Evolutionary conservation across 2,329 filamentous ascomycete species (phyloP).

Genomic region (Fusarium chuoi): DNA sequence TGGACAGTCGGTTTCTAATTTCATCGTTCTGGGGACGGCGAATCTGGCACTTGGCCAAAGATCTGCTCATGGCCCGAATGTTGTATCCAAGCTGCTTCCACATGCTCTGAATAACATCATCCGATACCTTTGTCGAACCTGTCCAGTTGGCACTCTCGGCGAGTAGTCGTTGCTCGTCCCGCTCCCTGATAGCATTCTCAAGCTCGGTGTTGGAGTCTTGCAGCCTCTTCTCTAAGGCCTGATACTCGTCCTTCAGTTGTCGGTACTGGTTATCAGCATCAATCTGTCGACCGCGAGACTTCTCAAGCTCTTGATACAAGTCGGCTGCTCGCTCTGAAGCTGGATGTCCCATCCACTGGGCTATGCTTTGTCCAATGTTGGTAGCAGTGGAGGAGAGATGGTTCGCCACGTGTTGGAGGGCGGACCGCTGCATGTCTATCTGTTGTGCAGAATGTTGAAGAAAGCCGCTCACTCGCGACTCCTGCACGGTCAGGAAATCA

Average conservation of each 20-base stretch:
- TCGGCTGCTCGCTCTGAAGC: no score
- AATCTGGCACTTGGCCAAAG: neutral
- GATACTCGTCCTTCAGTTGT: neutral
- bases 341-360: neutral
- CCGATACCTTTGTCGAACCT: neutral
- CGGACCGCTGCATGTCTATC: neutral
- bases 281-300: neutral
- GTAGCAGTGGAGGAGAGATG: neutral
- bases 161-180: neutral
- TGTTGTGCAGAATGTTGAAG: neutral
- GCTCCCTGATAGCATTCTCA: neutral
- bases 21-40: accelerated
- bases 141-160: neutral
- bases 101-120: neutral
- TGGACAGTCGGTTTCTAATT: neutral
- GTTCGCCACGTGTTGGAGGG: neutral
- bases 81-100: conserved; percentile 15
- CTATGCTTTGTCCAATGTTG: neutral
- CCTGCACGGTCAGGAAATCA: neutral
- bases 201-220: neutral
- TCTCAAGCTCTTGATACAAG: neutral
- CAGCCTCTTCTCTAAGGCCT: neutral
- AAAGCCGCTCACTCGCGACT: neutral
- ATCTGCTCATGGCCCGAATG: neutral
- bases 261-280: neutral